phyloP scores from a whole-genome alignment of 2,329 filamentous ascomycete genomes.

The Paecilomyces formosus region DNA sequence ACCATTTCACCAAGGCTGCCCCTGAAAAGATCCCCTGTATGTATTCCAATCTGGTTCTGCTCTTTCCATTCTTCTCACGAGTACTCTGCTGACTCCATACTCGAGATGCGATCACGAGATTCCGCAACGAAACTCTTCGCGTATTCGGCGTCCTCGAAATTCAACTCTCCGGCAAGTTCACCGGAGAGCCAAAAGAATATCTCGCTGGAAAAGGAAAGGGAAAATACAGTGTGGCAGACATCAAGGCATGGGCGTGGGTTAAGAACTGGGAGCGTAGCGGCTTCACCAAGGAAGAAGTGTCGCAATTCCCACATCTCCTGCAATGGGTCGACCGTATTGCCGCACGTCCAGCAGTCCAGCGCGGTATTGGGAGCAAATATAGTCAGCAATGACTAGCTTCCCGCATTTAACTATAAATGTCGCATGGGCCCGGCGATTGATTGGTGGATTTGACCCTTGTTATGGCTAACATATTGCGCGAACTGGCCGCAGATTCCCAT shows the following conservation, averaged over 20 bases:
- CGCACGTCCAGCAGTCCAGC: slow-evolving; percentile 41
- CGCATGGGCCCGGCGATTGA: not conserved
- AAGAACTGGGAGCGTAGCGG: slow-evolving; percentile 38
- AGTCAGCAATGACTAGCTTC: slow-evolving; percentile 6
- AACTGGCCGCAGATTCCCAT: not conserved
- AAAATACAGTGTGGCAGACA: slow-evolving; percentile 49
- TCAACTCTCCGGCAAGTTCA: slow-evolving; percentile 45
- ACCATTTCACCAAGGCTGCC: slow-evolving; percentile 39
- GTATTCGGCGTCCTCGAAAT: slow-evolving; percentile 53
- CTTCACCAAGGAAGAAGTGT: slow-evolving; percentile 41
- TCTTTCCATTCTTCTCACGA: not conserved
- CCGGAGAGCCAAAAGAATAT: slow-evolving; percentile 43
- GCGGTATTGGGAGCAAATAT: slow-evolving; percentile 36
- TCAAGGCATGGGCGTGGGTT: slow-evolving; percentile 47
- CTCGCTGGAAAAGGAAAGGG: slow-evolving; percentile 47
- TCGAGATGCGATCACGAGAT: slow-evolving; percentile 43
- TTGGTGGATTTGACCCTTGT: not conserved
- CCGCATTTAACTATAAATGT: not conserved
- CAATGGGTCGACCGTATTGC: slow-evolving; percentile 49
- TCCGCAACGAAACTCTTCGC: slow-evolving; percentile 45
- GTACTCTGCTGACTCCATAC: not conserved
- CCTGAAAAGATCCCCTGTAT: slow-evolving; percentile 41
- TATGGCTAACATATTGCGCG: not conserved
- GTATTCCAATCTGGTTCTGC: slow-evolving; percentile 2
- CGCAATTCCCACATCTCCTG: slow-evolving; percentile 44